phyloP scores from a whole-genome alignment of 768 basidiomycete species.

The Sistotremastrum suecicum region DNA sequence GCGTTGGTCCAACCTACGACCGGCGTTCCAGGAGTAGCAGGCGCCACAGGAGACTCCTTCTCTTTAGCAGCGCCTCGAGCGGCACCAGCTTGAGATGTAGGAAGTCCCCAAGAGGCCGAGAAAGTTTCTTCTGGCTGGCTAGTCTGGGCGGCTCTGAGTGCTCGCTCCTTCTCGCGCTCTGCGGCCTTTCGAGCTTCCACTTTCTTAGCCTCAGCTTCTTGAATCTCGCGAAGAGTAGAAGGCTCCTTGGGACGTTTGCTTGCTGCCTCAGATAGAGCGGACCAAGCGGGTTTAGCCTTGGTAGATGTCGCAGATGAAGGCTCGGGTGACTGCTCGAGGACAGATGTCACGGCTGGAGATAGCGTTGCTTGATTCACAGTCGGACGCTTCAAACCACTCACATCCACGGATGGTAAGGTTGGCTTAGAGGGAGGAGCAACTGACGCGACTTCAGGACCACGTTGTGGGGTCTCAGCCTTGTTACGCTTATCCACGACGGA shows the following conservation, averaged over 20 bases:
- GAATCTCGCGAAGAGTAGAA: slow-evolving; percentile 78
- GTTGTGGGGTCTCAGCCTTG: no score
- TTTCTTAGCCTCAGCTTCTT: slow-evolving; percentile 81
- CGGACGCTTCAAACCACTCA: no score
- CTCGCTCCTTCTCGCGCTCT: slow-evolving; percentile 57
- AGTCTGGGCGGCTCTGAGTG: slow-evolving; percentile 35
- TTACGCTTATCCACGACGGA: no score
- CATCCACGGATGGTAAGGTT: slow-evolving; percentile 3
- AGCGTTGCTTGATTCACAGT: no score
- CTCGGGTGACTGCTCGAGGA: slow-evolving; percentile 13
- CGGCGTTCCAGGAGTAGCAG: slow-evolving; percentile 22
- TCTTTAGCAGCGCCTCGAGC: slow-evolving; percentile 23
- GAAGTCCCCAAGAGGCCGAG: slow-evolving; percentile 72
- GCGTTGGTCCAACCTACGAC: slow-evolving; percentile 56
- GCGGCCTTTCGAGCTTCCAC: slow-evolving; percentile 62
- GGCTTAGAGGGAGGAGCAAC: slow-evolving; percentile 5
- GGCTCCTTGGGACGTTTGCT: slow-evolving; percentile 18
- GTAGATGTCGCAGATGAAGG: slow-evolving; percentile 10
- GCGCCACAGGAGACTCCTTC: slow-evolving; percentile 28
- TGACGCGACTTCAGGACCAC: slow-evolving; percentile 8
- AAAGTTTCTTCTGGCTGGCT: slow-evolving; percentile 32
- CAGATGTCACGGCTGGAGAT: background rate
- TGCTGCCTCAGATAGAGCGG: slow-evolving; percentile 57
- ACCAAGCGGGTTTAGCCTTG: slow-evolving; percentile 45
- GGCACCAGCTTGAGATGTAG: slow-evolving; percentile 64